Evolutionary conservation across 2,329 filamentous ascomycete genomes (phyloP).

Genomic region (Epichloe typhina): DNA sequence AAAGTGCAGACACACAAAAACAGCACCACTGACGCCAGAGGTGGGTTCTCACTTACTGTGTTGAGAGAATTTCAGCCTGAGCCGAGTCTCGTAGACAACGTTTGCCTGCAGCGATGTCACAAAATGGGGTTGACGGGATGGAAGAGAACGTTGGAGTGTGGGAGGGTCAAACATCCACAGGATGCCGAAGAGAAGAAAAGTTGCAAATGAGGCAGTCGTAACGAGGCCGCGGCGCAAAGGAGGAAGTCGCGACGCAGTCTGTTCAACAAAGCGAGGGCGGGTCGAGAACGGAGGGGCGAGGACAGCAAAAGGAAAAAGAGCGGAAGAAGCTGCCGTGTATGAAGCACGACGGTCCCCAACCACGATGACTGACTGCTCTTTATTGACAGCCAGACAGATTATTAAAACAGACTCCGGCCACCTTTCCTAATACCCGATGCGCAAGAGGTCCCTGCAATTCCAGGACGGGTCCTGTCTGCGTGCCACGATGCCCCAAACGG

Average conservation of each 20-base stretch:
- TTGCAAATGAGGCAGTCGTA: constrained; percentile 3
- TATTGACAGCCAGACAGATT: background rate
- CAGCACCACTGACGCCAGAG: background rate
- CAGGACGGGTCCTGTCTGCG: background rate
- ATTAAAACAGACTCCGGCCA: background rate
- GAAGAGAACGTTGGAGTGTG: background rate
- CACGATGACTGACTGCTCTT: background rate
- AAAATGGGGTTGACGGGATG: background rate
- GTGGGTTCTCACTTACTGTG: background rate
- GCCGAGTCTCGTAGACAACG: background rate
- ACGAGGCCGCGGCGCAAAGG: background rate
- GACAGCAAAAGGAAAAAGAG: background rate
- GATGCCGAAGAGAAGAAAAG: constrained; percentile 2
- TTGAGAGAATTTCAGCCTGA: background rate
- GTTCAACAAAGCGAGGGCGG: background rate
- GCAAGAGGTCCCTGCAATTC: constrained; percentile 1
- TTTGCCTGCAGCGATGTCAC: constrained; percentile 1
- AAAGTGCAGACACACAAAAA: background rate
- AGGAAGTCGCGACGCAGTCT: constrained; percentile 7
- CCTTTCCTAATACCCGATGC: background rate
- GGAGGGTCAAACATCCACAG: constrained; percentile 1
- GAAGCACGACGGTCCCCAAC: background rate
- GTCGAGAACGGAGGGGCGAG: background rate
- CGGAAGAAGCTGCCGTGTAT: background rate
- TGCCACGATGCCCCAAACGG: constrained; percentile 1